A percentile compares a stretch with the other conserved stretches of the same genome.
Conservation (phyloP, 176 grass and related monocot species). For the Hordeum marinum region DNA sequence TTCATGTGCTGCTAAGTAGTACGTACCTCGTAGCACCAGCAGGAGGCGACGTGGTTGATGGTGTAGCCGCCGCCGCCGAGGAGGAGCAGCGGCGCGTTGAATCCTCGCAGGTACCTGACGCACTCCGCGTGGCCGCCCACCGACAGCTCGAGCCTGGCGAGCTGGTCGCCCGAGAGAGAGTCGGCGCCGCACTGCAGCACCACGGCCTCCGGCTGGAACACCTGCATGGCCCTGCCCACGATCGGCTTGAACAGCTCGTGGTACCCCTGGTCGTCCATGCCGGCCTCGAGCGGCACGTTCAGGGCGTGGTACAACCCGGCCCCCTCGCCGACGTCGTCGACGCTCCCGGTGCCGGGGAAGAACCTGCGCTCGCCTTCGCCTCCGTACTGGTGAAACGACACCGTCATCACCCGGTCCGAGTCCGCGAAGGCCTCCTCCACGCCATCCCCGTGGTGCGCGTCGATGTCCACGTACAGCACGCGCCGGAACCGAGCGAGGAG, state of each 20-base stretch:
- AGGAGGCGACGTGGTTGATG: conserved; percentile 52
- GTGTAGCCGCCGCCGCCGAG: conserved; percentile 78
- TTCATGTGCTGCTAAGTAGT: too few relatives aligned
- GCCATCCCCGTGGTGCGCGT: conserved; percentile 81
- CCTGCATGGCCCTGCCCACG: not conserved
- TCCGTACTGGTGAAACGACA: conserved; percentile 58
- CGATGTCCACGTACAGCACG: conserved; percentile 82
- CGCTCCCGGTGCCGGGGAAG: conserved; percentile 43
- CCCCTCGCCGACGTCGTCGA: conserved; percentile 14
- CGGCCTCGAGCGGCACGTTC: conserved; percentile 53
- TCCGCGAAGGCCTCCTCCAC: conserved; percentile 50
- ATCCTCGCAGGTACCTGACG: conserved; percentile 1
- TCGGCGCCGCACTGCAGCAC: conserved; percentile 35
- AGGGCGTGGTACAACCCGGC: conserved; percentile 31
- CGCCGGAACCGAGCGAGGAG: conserved; percentile 40
- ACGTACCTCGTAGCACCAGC: conserved; percentile 88
- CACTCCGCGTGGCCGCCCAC: conserved; percentile 43
- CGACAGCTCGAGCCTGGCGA: conserved; percentile 54
- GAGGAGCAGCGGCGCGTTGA: conserved; percentile 49
- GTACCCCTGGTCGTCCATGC: conserved; percentile 53
- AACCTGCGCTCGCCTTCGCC: not conserved
- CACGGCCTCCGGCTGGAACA: conserved; percentile 29
- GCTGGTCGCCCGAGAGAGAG: conserved; percentile 43
- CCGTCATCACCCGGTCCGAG: conserved; percentile 50
- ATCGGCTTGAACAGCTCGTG: not conserved